A percentile compares a stretch with the other conserved stretches of the same genome.
Conservation (phyloP, 768 basidiomycete species). For the Guyanaporus albipodus region DNA sequence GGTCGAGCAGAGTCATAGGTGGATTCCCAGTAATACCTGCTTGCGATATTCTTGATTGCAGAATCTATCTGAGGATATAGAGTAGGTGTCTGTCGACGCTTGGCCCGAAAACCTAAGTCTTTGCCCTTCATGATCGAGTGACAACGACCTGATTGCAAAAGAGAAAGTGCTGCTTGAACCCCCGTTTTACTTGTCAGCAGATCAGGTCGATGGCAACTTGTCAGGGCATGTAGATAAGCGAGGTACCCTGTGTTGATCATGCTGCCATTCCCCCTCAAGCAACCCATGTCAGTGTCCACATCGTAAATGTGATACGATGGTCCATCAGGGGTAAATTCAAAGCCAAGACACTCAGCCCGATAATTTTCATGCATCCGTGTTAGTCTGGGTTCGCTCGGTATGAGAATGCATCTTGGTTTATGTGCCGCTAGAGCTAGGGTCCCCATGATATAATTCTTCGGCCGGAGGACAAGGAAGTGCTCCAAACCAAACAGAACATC, state of each 20-base stretch:
- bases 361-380: too few relatives aligned
- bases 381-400: neutral
- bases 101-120: neutral
- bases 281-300: constrained; percentile 1
- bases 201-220: constrained; percentile 37
- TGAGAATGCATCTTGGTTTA: neutral
- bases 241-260: constrained; percentile 28
- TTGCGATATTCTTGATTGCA: neutral
- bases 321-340: too few relatives aligned
- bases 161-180: constrained; percentile 36
- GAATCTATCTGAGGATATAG: neutral
- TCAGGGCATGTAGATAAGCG: constrained; percentile 41
- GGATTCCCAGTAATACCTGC: neutral
- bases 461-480: neutral
- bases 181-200: constrained; percentile 41
- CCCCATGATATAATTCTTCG: neutral
- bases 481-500: neutral
- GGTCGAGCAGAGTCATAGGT: neutral
- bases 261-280: constrained; percentile 20
- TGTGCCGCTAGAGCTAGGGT: too few relatives aligned
- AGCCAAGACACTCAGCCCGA: too few relatives aligned
- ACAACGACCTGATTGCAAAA: constrained; percentile 14
- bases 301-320: neutral
- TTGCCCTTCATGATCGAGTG: constrained; percentile 37
- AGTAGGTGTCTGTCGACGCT: neutral